Evolutionary conservation across 2,329 filamentous ascomycete species (phyloP).

Genomic region (Leptosphaerulina australis): DNA sequence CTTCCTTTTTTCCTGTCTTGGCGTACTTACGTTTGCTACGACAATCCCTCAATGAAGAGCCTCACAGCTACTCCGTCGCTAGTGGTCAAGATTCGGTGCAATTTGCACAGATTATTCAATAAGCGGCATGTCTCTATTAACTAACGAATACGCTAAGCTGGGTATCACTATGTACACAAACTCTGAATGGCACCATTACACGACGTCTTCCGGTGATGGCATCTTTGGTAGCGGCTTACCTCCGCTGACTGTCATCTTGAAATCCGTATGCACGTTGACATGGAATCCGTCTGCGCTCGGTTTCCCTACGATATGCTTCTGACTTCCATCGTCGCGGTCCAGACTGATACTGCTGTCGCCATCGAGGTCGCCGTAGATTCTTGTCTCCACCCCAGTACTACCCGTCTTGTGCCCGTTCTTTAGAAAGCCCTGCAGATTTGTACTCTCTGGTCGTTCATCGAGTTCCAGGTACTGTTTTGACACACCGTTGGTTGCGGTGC

Average conservation of each 20-base stretch:
- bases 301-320: conserved; percentile 14
- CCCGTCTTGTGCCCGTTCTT: conserved; percentile 4
- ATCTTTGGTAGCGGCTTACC: conserved; percentile 13
- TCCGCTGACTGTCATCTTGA: conserved; percentile 15
- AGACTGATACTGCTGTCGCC: conserved; percentile 12
- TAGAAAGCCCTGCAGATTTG: conserved; percentile 11
- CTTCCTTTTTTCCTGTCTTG: not conserved
- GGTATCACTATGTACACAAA: not conserved
- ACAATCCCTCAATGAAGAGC: too few relatives aligned
- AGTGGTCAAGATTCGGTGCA: too few relatives aligned
- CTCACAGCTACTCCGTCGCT: not conserved
- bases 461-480: conserved; percentile 19
- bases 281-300: conserved; percentile 10
- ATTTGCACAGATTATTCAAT: too few relatives aligned
- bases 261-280: conserved; percentile 17
- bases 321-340: conserved; percentile 16
- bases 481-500: not conserved
- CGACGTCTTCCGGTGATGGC: conserved; percentile 5
- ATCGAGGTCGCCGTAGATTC: conserved; percentile 20
- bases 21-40: not conserved
- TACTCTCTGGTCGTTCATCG: conserved; percentile 13
- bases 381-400: conserved; percentile 16
- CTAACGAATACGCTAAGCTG: not conserved
- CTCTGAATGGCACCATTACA: not conserved
- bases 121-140: too few relatives aligned